Percentiles rank a stretch among this genome's conserved stretches.
Conservation (phyloP, 768 basidiomycete genomes). For the Rhizopogon roseolus region DNA sequence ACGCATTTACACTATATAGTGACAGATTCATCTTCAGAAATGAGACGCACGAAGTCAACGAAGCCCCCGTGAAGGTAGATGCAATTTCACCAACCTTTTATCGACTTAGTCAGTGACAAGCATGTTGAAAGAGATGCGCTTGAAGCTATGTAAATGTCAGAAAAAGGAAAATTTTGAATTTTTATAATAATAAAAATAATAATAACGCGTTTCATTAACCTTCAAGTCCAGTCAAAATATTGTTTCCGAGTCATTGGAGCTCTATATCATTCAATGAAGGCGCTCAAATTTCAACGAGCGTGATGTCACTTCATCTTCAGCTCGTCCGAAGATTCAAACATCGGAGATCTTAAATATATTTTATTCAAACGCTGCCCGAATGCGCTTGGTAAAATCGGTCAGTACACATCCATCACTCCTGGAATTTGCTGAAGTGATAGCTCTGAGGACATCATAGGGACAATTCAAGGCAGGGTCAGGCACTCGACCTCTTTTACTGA, state of each 20-base stretch:
- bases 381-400: constrained; percentile 46
- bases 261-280: background rate
- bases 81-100: background rate
- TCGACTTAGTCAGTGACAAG: background rate
- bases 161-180: constrained; percentile 20
- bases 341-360: constrained; percentile 33
- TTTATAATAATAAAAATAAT: background rate
- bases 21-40: constrained; percentile 59
- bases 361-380: constrained; percentile 41
- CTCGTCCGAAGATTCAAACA: constrained; percentile 43
- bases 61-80: background rate
- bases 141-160: background rate
- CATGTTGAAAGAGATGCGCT: background rate
- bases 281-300: constrained; percentile 11
- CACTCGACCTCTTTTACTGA: no score
- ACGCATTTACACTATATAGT: constrained; percentile 81
- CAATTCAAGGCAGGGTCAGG: no score
- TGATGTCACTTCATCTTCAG: constrained; percentile 33
- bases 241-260: background rate
- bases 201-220: no score
- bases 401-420: constrained; percentile 52
- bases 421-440: constrained; percentile 25
- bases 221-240: no score
- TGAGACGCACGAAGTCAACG: background rate
- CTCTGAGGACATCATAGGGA: no score